phyloP scores from a whole-genome alignment of 2,329 filamentous ascomycete genomes.

The Cryphonectria radicalis region DNA sequence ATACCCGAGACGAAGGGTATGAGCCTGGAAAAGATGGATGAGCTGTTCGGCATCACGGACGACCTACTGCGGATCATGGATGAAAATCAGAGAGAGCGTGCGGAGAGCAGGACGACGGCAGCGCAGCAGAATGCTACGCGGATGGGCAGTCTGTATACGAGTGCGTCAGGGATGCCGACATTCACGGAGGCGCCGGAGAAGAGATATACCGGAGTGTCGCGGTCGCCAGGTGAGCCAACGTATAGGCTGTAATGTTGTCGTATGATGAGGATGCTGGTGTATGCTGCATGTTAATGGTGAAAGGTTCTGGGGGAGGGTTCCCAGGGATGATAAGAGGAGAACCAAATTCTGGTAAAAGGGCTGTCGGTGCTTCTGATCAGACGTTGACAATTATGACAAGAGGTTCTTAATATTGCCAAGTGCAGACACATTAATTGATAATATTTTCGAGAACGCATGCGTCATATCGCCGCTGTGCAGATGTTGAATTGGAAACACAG shows the following conservation, averaged over 20 bases:
- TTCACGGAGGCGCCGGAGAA: neutral
- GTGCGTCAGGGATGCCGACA: neutral
- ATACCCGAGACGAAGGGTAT: conserved; percentile 74
- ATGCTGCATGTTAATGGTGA: neutral
- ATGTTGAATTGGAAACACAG: conserved; percentile 11
- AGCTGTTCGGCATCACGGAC: conserved; percentile 63
- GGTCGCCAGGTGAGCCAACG: conserved; percentile 11
- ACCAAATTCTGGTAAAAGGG: neutral
- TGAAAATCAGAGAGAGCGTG: conserved; percentile 28
- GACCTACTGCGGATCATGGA: conserved; percentile 43
- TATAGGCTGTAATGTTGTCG: conserved; percentile 2
- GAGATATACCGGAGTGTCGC: conserved; percentile 4
- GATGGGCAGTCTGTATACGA: neutral
- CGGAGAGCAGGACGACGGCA: conserved; percentile 16
- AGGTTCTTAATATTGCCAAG: neutral
- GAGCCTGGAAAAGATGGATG: conserved; percentile 67
- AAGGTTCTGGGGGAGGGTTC: neutral
- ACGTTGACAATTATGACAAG: neutral
- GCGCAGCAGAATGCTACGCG: neutral
- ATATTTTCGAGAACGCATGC: neutral
- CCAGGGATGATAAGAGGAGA: neutral
- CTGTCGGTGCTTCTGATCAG: neutral
- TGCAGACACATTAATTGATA: conserved; percentile 1
- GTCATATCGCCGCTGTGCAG: neutral
- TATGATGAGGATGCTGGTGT: neutral